Evolutionary conservation across 1,139 yeast genomes (phyloP), one percentile per base, ranked within the genome.

Genomic region (Sugiyamaella sp.): DNA sequence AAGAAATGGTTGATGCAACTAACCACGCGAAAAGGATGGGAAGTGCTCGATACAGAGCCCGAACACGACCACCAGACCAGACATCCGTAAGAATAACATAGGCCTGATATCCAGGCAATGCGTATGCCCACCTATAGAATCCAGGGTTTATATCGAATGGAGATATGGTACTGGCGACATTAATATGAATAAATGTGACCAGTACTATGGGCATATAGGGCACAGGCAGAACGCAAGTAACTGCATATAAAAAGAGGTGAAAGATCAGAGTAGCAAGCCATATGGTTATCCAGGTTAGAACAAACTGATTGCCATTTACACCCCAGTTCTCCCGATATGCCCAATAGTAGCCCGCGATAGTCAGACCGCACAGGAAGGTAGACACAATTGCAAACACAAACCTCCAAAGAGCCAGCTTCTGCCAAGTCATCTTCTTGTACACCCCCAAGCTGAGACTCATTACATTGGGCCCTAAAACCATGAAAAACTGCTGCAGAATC

Each of bases 41-140:
- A 24, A 59, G 44, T 9, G 61, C 56, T 21, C 55, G 40, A 49
- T 46, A 54, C 9, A 51, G 29, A 1, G 29, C 49, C 2, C 40
- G 52, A 4, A 86, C 93, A 71, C 93, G 85, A 0, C 86, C 86
- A 29, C 81, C 66, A 51, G 56, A 73, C 76, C 59, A 74, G 14
- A 74, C 66, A 62, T 82, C 87, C 65, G 86, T 80, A 2, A 81
- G 80, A 2, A 85, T 84, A 20, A 80, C 76, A 59, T 82, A 82
- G 0, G 86, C 86, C 57, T 80, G 74, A 60, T 82, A 47, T 16
- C 53, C 49, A 17, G 60, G 62, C 9, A 59, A 38, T 1, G 59
- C 57, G 24, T 49, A 53, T 1, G 49, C 54, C 62, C 60, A 57
- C 8, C 51, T 54, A 25, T 50, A 59, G 46, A 59, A 59, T 3